Conservation (phyloP, 2,329 filamentous ascomycete species). For the Volutella citrinella region DNA sequence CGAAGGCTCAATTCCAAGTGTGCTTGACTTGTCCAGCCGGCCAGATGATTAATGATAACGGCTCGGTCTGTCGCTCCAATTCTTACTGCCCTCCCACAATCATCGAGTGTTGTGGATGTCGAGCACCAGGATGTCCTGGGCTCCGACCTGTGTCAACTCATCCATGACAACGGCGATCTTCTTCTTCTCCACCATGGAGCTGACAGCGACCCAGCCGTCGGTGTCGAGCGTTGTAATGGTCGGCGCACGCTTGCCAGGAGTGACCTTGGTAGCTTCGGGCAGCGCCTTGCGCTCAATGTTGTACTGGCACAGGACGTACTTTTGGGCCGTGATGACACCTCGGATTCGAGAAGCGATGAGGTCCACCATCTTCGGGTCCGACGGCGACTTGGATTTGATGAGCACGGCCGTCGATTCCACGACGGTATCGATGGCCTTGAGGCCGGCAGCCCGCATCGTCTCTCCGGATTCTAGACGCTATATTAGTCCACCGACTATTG, state of each 20-base stretch:
- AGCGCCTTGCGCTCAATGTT: conserved; percentile 77
- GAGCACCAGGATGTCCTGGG: conserved; percentile 80
- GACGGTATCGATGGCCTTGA: conserved; percentile 93
- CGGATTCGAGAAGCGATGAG: conserved; percentile 83
- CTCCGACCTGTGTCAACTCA: conserved; percentile 70
- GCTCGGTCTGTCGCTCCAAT: too few relatives aligned
- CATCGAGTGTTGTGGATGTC: conserved; percentile 77
- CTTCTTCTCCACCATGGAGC: conserved; percentile 89
- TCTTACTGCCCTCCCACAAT: too few relatives aligned
- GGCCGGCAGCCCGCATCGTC: conserved; percentile 93
- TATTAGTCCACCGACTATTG: conserved; percentile 13
- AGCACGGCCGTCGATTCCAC: conserved; percentile 84
- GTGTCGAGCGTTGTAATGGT: conserved; percentile 88
- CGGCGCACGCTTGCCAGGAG: conserved; percentile 89
- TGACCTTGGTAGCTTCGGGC: conserved; percentile 67
- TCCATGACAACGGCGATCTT: conserved; percentile 86
- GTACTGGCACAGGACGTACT: conserved; percentile 93
- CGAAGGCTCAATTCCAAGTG: too few relatives aligned
- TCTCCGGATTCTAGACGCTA: conserved; percentile 77
- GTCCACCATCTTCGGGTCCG: conserved; percentile 75
- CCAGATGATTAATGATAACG: too few relatives aligned
- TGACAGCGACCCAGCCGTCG: conserved; percentile 91
- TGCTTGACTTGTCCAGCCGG: too few relatives aligned
- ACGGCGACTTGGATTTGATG: conserved; percentile 83
- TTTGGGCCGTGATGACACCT: conserved; percentile 93